Evolutionary conservation across 257 asterid genomes (phyloP).

Genomic region (Penstemon barbatus): DNA sequence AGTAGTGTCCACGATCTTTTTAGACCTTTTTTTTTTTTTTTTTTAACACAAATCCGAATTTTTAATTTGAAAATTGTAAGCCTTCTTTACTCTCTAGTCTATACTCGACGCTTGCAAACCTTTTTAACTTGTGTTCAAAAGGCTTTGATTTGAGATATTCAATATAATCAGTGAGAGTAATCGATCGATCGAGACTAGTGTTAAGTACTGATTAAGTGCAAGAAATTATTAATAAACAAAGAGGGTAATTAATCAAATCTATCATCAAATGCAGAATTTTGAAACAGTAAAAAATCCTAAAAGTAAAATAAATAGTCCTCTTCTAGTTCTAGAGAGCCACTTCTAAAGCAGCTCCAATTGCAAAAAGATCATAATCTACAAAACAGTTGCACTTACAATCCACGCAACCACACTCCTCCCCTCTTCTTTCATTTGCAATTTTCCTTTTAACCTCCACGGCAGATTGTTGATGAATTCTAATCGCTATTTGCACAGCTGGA

Average conservation of each 20-base stretch:
- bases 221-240: no score
- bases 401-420: conserved; percentile 35
- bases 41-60: no score
- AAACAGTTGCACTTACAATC: conserved; percentile 42
- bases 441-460: background rate
- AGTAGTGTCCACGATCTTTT: no score
- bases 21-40: no score
- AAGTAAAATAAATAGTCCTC: background rate
- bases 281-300: conserved; percentile 6
- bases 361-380: conserved; percentile 48
- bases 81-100: no score
- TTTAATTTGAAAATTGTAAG: no score
- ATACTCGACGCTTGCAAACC: no score
- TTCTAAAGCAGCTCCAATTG: conserved; percentile 47
- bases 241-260: background rate
- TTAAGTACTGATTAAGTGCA: no score
- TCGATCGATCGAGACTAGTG: no score
- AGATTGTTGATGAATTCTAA: conserved; percentile 38
- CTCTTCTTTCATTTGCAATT: conserved; percentile 26
- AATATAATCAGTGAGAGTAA: no score
- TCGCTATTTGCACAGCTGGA: conserved; percentile 46
- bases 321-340: background rate
- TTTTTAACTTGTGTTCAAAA: no score
- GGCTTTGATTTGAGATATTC: no score
- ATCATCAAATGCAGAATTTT: background rate